Percentiles rank a stretch among this genome's conserved stretches.
phyloP scores from a whole-genome alignment of 352 stramenopile species.

The Phytophthora macrochlamydospora region DNA sequence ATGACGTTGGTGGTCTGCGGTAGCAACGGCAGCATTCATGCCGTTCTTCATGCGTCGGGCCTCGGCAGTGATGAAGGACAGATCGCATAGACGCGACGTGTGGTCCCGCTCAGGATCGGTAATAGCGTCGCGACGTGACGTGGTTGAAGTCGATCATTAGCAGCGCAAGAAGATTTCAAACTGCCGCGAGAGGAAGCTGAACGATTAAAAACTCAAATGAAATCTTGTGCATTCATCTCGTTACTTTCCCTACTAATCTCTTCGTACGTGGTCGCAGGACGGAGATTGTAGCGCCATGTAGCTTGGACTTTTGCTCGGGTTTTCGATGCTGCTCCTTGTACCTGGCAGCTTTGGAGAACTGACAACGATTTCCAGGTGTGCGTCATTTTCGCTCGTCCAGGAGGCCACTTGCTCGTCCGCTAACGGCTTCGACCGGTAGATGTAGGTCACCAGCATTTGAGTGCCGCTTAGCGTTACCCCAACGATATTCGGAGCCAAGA shows the following conservation, averaged over 20 bases:
- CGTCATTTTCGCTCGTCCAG: conserved; percentile 8
- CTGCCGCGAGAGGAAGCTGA: no score
- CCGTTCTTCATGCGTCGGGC: no score
- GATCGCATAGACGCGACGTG: no score
- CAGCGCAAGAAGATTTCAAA: no score
- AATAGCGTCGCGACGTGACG: no score
- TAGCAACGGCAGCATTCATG: no score
- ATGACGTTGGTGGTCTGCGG: no score
- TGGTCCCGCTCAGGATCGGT: no score
- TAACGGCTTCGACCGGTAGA: conserved; percentile 31
- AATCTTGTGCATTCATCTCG: no score
- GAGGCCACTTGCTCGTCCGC: neutral
- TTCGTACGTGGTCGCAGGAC: conserved; percentile 6
- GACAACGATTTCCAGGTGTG: conserved; percentile 5
- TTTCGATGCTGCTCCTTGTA: neutral
- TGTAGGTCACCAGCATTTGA: conserved; percentile 48
- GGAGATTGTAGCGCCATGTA: conserved; percentile 18
- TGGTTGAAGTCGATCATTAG: no score
- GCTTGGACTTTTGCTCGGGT: neutral
- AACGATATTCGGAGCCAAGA: conserved; percentile 43
- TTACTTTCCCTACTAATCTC: neutral
- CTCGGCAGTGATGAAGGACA: no score
- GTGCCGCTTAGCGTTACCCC: conserved; percentile 31
- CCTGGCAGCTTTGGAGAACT: neutral
- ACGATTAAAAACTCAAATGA: no score